Evolutionary conservation across 2,329 filamentous ascomycete species (phyloP).

Genomic region (Hypomyces perniciosus): DNA sequence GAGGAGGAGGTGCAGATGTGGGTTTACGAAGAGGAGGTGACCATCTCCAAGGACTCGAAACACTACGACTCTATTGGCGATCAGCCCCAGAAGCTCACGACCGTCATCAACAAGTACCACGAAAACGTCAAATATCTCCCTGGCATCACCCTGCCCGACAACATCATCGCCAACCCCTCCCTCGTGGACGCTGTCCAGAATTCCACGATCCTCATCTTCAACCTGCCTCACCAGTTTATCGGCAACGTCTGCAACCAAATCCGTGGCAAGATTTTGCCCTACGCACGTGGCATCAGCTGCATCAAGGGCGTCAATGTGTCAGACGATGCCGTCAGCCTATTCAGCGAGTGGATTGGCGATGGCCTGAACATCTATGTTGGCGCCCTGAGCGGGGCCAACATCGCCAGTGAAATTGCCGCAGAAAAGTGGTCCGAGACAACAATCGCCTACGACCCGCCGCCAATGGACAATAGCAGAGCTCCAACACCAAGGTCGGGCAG

Average conservation of each 20-base stretch:
- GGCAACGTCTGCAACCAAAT: conserved; percentile 77
- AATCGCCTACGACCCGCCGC: conserved; percentile 89
- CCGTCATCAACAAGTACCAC: conserved; percentile 84
- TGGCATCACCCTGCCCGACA: conserved; percentile 73
- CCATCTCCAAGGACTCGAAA: conserved; percentile 63
- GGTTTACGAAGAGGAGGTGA: conserved; percentile 92
- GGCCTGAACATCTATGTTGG: conserved; percentile 94
- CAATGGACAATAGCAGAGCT: conserved; percentile 70
- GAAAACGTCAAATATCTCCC: conserved; percentile 99
- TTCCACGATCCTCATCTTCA: conserved; percentile 90
- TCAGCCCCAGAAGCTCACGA: conserved; percentile 77
- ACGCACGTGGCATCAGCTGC: conserved; percentile 88
- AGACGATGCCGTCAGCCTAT: conserved; percentile 77
- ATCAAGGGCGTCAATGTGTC: conserved; percentile 97
- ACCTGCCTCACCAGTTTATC: conserved; percentile 95
- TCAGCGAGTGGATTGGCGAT: conserved; percentile 91
- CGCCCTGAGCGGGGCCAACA: conserved; percentile 91
- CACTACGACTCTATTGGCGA: conserved; percentile 63
- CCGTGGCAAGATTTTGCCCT: conserved; percentile 83
- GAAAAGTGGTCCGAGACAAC: conserved; percentile 98
- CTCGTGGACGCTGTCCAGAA: conserved; percentile 73
- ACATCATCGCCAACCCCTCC: conserved; percentile 79
- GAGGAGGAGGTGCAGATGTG: conserved; percentile 94
- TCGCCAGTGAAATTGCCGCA: conserved; percentile 86
- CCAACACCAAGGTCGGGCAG: conserved; percentile 48